Evolutionary conservation across 1,284 basidiomycete species (phyloP).

Genomic region (Afroboletus lepidellus): DNA sequence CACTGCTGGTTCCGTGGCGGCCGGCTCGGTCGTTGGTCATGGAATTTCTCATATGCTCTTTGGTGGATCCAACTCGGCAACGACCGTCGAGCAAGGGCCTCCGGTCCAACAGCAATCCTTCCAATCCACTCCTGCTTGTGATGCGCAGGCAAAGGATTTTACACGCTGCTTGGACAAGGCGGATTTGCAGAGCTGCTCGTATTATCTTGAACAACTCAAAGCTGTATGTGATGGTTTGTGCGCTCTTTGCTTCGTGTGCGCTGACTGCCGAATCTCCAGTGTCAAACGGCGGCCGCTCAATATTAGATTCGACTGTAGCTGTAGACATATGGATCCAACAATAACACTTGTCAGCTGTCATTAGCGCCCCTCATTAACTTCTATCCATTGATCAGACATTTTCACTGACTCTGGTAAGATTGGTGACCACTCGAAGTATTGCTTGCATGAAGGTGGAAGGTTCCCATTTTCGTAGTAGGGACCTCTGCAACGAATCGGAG

Average conservation of each 20-base stretch:
- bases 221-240: conserved; percentile 50
- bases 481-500: too few relatives aligned
- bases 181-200: conserved; percentile 73
- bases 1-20: conserved; percentile 83
- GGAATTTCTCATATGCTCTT: conserved; percentile 85
- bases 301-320: conserved; percentile 35
- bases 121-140: conserved; percentile 52
- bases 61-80: conserved; percentile 51
- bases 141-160: conserved; percentile 76
- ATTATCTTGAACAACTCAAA: conserved; percentile 82
- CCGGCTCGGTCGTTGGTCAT: conserved; percentile 82
- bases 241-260: background rate
- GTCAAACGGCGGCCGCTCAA: conserved; percentile 72
- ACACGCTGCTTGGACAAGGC: conserved; percentile 76
- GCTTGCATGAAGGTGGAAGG: too few relatives aligned
- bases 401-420: conserved; percentile 1
- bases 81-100: conserved; percentile 42
- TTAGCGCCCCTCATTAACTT: conserved; percentile 4
- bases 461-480: too few relatives aligned
- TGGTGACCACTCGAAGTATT: background rate
- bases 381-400: background rate
- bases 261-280: conserved; percentile 41
- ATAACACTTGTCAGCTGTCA: conserved; percentile 9
- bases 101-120: conserved; percentile 41
- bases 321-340: conserved; percentile 5